Evolutionary conservation across 1,284 basidiomycete species (phyloP).

Genomic region (Rhodotorula mucilaginosa): DNA sequence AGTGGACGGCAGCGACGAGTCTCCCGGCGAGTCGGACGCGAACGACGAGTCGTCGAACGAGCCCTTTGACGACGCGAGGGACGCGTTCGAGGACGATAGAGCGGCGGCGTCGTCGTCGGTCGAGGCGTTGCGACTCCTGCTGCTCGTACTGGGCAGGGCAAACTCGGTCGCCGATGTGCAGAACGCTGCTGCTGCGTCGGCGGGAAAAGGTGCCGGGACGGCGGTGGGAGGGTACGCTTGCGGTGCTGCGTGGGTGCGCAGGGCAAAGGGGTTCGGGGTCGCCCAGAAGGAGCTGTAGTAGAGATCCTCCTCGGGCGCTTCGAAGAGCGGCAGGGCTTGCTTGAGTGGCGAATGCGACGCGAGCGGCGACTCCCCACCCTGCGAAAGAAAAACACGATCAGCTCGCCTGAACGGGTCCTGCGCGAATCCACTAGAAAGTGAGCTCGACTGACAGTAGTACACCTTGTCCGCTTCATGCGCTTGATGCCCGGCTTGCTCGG

Average conservation of each 20-base stretch:
- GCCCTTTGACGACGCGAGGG: slow-evolving; percentile 11
- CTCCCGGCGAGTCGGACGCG: slow-evolving; percentile 7
- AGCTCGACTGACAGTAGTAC: neutral
- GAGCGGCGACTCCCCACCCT: slow-evolving; percentile 8
- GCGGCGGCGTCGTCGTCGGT: slow-evolving; percentile 4
- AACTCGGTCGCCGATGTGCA: slow-evolving; percentile 17
- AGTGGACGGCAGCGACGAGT: neutral
- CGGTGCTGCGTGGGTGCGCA: neutral
- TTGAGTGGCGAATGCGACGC: slow-evolving; percentile 1
- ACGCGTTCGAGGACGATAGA: slow-evolving; percentile 12
- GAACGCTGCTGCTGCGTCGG: slow-evolving; percentile 1
- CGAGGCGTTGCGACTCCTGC: slow-evolving; percentile 1
- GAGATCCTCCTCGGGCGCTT: too few species aligned
- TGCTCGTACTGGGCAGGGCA: slow-evolving; percentile 8
- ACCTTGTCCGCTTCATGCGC: slow-evolving; percentile 3
- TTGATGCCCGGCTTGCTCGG: slow-evolving; percentile 1
- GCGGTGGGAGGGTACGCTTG: neutral
- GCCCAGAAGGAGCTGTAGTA: slow-evolving; percentile 4
- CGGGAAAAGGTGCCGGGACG: neutral
- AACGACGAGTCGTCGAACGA: slow-evolving; percentile 21
- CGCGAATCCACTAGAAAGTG: neutral
- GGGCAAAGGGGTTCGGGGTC: slow-evolving; percentile 1
- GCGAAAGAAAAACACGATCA: neutral
- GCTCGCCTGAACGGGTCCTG: neutral
- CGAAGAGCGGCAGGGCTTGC: slow-evolving; percentile 1